A percentile compares a stretch with the other conserved stretches of the same genome.
phyloP scores from a whole-genome alignment of 192 early-diverging fungal species.

The Glomus cerebriforme region DNA sequence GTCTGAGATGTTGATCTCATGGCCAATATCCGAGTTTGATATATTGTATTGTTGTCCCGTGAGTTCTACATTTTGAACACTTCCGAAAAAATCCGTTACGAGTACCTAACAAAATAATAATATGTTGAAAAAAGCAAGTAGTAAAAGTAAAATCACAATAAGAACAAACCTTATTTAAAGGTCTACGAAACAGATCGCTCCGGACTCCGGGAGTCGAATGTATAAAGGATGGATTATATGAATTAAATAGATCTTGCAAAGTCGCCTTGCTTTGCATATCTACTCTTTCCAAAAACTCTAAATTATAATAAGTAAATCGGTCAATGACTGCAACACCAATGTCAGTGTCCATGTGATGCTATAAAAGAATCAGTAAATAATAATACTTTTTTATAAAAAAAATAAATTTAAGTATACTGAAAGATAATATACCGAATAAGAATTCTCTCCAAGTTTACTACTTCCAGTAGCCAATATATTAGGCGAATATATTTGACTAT shows the following conservation, averaged over 20 bases:
- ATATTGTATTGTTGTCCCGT: constrained; percentile 53
- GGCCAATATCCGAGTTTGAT: neutral
- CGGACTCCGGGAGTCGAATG: constrained; percentile 85
- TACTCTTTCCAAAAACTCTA: constrained; percentile 89
- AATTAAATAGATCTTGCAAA: constrained; percentile 75
- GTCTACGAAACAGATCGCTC: constrained; percentile 78
- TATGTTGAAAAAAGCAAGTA: neutral
- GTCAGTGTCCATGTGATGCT: constrained; percentile 87
- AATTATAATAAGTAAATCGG: constrained; percentile 94
- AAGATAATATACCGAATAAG: constrained; percentile 71
- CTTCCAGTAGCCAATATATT: constrained; percentile 93
- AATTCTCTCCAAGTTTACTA: constrained; percentile 82
- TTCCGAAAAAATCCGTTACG: constrained; percentile 97
- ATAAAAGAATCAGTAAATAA: neutral
- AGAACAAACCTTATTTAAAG: constrained; percentile 70
- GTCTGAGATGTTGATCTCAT: neutral
- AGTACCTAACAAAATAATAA: constrained; percentile 48
- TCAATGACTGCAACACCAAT: constrained; percentile 98
- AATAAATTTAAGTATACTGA: neutral
- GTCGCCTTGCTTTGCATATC: constrained; percentile 77
- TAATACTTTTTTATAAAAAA: constrained; percentile 8
- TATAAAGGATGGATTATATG: constrained; percentile 77
- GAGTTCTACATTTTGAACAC: constrained; percentile 88
- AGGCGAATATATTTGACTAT: constrained; percentile 87
- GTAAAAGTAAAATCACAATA: neutral